Evolutionary conservation across 2,329 filamentous ascomycete species (phyloP), one percentile per base, ranked within the genome.

Genomic region (Penicillium capsulatum): DNA sequence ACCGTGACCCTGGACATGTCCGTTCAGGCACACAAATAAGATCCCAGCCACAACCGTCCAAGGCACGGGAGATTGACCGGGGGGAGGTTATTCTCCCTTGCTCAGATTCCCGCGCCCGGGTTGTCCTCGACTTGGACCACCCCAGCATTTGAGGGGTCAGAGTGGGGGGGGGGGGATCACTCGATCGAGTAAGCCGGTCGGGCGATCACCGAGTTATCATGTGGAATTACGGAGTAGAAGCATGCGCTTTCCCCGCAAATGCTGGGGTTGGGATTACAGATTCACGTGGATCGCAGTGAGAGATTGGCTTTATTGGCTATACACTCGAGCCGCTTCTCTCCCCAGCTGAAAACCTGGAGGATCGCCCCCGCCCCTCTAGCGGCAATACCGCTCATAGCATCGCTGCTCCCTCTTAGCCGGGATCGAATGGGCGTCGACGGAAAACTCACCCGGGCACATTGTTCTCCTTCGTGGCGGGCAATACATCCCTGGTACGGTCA

Each of bases 41-140:
- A 29, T 36, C 14, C 40, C 45, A 44, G 42, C 45, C 42, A 51
- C 45, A 48, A 13, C 45, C 48, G 45, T 32, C 29, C 11, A 33
- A 34, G 33, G 34, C 34, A 19, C 47, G 45, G 45, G 48, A 47
- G 45, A 51, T 51, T 45, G 40, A 34, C 48, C 38, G 42, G 39
- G 39, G 39, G 44, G 22, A 4, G 5, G 5, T 22, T 22, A 22
- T 22, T 5, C 19, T 22, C 9, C 9, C 5, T 22, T 22, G 5
- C 19, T 5, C 19, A 22, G 5, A 10, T 26, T 34, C 20, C 19
- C 26, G 14, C 17, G n/a, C 31, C 40, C 40, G 40, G 38, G 39
- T 46, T 42, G 37, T 27, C 38, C 34, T 31, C 34, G 40, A 35
- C 16, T 19, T 27, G 27, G n/a, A 15, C 28, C 19, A 36, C 39